Percentiles rank a stretch among this genome's conserved stretches.
These are phyloP conservation scores for Styphnolobium japonicum DNA, from an alignment of 306 rosid genomes.

Conservation along the genomic window DNA sequence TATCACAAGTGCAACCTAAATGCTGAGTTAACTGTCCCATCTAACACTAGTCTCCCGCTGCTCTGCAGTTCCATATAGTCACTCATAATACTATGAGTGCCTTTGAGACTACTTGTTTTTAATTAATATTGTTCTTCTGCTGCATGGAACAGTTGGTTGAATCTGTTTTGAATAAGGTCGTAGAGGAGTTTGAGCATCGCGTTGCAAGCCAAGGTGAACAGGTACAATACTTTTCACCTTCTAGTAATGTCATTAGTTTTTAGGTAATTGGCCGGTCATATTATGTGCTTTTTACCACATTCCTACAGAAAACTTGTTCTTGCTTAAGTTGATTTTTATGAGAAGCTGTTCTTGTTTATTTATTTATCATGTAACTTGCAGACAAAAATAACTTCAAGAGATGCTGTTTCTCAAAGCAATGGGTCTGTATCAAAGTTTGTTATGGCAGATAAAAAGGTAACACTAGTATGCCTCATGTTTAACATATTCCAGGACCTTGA, in stretches of 20 bases:
- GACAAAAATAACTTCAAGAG: constrained; percentile 47
- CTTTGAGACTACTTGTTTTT: constrained; percentile 3
- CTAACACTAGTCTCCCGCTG: background rate
- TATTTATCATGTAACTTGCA: constrained; percentile 23
- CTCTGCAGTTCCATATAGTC: background rate
- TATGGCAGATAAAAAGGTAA: constrained; percentile 57
- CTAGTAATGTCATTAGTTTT: background rate
- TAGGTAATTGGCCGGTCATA: background rate
- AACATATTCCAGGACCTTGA: constrained; percentile 11
- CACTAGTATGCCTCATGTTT: background rate
- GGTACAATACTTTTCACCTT: constrained; percentile 42
- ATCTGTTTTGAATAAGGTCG: constrained; percentile 80
- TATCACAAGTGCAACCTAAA: background rate
- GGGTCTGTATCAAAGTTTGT: constrained; percentile 38
- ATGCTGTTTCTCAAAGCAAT: constrained; percentile 44
- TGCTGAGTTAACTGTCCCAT: background rate
- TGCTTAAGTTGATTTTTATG: background rate
- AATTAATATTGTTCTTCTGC: constrained; percentile 25
- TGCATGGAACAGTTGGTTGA: constrained; percentile 79
- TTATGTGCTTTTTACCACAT: background rate
- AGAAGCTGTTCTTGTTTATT: constrained; percentile 14
- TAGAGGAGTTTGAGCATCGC: constrained; percentile 83
- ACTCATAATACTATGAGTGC: background rate
- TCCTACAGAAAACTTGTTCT: background rate
- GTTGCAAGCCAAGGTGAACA: constrained; percentile 59